These are phyloP conservation scores for Purpureocillium lavendulum DNA, from an alignment of 2,329 filamentous ascomycete species.

Conservation along the genomic window DNA sequence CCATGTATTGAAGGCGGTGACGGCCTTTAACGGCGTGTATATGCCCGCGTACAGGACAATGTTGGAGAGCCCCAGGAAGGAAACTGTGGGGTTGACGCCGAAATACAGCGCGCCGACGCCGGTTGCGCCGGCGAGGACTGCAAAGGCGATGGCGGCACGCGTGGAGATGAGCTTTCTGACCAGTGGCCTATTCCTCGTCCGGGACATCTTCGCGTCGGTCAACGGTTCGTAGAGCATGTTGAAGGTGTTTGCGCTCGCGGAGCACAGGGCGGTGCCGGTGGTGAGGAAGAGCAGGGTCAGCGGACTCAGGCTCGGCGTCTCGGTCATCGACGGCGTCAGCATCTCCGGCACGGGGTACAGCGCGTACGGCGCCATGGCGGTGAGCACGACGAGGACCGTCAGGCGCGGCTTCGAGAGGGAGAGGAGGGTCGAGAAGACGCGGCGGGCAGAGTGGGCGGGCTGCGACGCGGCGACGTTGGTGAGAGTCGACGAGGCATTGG, in stretches of 20 bases:
- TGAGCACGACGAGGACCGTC: constrained; percentile 82
- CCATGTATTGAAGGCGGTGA: constrained; percentile 89
- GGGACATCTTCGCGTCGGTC: constrained; percentile 85
- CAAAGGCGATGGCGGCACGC: constrained; percentile 69
- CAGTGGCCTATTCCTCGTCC: constrained; percentile 85
- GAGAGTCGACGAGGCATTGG: constrained; percentile 47
- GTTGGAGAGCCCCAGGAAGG: constrained; percentile 75
- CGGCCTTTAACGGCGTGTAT: constrained; percentile 87
- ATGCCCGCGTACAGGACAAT: constrained; percentile 83
- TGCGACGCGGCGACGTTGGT: constrained; percentile 42
- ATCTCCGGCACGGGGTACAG: constrained; percentile 88
- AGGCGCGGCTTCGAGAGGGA: constrained; percentile 93
- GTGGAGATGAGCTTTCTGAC: constrained; percentile 71
- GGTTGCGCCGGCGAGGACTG: constrained; percentile 57
- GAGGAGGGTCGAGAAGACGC: constrained; percentile 71
- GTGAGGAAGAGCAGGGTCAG: constrained; percentile 90
- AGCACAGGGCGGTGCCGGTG: constrained; percentile 77
- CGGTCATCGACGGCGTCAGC: constrained; percentile 56
- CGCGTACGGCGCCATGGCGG: constrained; percentile 83
- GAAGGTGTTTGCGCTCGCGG: constrained; percentile 84
- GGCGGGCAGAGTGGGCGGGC: constrained; percentile 45
- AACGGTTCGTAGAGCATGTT: constrained; percentile 96
- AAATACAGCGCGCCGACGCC: constrained; percentile 72
- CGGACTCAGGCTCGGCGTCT: constrained; percentile 76
- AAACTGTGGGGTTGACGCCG: constrained; percentile 90